These are phyloP conservation scores for Dictyostelium citrinum DNA, from an alignment of 78 protist species.

Conservation along the genomic window DNA sequence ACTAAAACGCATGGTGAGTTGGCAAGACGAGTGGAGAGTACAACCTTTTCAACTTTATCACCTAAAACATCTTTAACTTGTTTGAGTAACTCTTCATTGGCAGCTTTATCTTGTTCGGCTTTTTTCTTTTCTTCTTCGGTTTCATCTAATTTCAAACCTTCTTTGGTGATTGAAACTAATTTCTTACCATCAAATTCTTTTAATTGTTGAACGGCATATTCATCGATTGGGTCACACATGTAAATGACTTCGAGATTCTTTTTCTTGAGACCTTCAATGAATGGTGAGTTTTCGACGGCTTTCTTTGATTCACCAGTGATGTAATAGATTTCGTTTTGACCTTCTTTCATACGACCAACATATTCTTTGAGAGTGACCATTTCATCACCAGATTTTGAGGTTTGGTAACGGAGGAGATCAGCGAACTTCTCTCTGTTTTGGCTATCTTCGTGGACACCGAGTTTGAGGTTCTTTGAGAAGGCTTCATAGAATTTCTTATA, in stretches of 20 bases:
- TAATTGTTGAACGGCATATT: slow-evolving; percentile 98
- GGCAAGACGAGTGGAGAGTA: slow-evolving; percentile 93
- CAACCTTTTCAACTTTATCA: slow-evolving; percentile 99
- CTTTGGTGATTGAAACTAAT: slow-evolving; percentile 98
- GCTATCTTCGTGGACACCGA: slow-evolving; percentile 99
- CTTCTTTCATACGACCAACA: slow-evolving; percentile 98
- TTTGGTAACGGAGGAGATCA: slow-evolving; percentile 97
- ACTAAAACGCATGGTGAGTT: slow-evolving; percentile 97
- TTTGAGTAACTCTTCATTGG: slow-evolving; percentile 95
- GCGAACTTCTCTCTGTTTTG: slow-evolving; percentile 97
- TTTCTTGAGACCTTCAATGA: slow-evolving; percentile 92
- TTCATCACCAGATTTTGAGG: slow-evolving; percentile 97
- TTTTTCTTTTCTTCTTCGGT: slow-evolving; percentile 97
- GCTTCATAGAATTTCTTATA: slow-evolving; percentile 99
- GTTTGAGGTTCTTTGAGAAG: slow-evolving; percentile 98
- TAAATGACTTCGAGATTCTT: slow-evolving; percentile 96
- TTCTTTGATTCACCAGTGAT: slow-evolving; percentile 98
- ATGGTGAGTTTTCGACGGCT: slow-evolving; percentile 94
- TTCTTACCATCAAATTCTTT: slow-evolving; percentile 99
- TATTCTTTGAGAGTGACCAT: slow-evolving; percentile 98
- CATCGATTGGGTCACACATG: slow-evolving; percentile 99
- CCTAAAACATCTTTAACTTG: slow-evolving; percentile 98
- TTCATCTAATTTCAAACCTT: slow-evolving; percentile 95
- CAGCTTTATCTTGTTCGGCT: slow-evolving; percentile 93
- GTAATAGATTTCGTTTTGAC: slow-evolving; percentile 99